Evolutionary conservation across 75 land plant genomes (phyloP), one percentile per base, ranked within the genome.

Genomic region (Chamaecyparis obtusa): DNA sequence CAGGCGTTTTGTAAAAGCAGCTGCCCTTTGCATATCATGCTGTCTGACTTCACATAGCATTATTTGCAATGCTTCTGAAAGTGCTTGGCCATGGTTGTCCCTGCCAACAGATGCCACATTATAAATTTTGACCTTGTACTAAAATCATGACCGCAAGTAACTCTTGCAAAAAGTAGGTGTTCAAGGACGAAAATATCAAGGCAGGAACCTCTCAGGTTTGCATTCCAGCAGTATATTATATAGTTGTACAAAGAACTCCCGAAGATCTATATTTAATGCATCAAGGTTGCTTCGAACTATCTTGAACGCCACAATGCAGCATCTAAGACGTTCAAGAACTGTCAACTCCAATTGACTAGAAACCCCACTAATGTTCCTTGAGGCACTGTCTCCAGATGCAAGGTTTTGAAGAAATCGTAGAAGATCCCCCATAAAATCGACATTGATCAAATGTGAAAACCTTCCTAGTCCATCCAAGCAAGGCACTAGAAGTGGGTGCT

Each of bases 11-110:
- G 96, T 84, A 87, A 98, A 98, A 77, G 95, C 99, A 89, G 99
- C 99, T 76, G 94, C 96, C 79, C 99, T 94, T 89, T 96, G 99
- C 99, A 96, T 96, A 88, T 98, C 99, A 90, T 97, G 96, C 48
- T 98, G 99, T 74, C 95, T 95, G 44, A 90, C 95, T 48, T 98
- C 96, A 87, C 96, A 98, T 33, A 98, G 89, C 97, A 98, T 98
- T 32, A 94, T 92, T 91, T 97, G 94, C 72, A 98, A 85, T 71
- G 99, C 99, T 92, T 97, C 95, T 86, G 95, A 97, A 43, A 98
- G 84, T 30, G 95, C 91, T 71, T 91, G 94, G 83, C 94, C 95
- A n/a, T 91, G 90, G 82, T 93, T 92, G 60, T 97, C 95, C 90
- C 78, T 78, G 32, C 87, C 87, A 82, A 9, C 49, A 83, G 16